These are phyloP conservation scores for Ceratocystis smalleyi DNA, from an alignment of 2,329 filamentous ascomycete genomes.

Conservation along the genomic window DNA sequence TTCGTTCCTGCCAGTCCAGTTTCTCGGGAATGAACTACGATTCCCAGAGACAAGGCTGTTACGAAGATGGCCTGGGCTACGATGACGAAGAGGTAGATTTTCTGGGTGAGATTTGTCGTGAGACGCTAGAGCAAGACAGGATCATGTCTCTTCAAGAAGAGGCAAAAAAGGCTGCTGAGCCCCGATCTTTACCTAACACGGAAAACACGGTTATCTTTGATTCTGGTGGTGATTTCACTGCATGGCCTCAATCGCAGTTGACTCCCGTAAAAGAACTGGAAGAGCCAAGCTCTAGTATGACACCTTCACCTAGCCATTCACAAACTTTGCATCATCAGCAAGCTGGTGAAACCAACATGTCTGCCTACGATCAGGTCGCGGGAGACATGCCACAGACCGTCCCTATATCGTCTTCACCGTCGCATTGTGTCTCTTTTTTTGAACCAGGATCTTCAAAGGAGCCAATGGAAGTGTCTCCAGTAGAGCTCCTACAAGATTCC, in stretches of 20 bases:
- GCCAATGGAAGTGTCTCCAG: too few relatives aligned
- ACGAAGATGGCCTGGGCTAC: background rate
- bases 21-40: background rate
- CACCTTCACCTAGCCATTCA: background rate
- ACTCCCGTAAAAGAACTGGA: background rate
- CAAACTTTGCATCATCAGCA: background rate
- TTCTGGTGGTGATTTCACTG: background rate
- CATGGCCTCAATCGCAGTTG: background rate
- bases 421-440: background rate
- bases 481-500: too few relatives aligned
- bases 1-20: background rate
- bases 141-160: background rate
- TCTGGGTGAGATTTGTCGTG: slow-evolving; percentile 1
- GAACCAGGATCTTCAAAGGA: background rate
- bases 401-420: background rate
- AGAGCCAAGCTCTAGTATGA: background rate
- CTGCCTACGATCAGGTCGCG: background rate
- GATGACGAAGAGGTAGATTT: slow-evolving; percentile 2
- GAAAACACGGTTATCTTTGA: background rate
- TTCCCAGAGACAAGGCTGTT: background rate
- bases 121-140: background rate
- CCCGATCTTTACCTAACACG: background rate
- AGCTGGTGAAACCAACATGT: background rate
- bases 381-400: background rate
- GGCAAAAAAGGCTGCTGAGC: background rate